Evolutionary conservation across 257 asterid genomes (phyloP).

Genomic region (Pogostemon cablin): DNA sequence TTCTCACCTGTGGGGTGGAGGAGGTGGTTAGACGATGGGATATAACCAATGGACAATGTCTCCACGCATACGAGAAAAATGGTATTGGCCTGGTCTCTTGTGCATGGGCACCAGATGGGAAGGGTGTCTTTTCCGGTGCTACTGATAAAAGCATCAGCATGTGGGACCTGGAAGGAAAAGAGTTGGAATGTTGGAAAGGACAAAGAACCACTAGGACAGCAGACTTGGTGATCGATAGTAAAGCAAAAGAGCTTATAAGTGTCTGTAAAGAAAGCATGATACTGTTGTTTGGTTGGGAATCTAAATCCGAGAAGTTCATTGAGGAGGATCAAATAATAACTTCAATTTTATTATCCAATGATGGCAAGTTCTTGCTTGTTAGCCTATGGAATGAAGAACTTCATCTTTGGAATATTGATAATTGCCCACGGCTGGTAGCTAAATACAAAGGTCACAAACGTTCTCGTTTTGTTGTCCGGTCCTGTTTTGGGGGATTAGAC

Average conservation of each 20-base stretch:
- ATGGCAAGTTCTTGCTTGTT: slow-evolving; percentile 70
- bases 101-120: slow-evolving; percentile 84
- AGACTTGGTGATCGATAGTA: slow-evolving; percentile 65
- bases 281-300: slow-evolving; percentile 71
- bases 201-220: slow-evolving; percentile 63
- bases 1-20: slow-evolving; percentile 89
- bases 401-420: slow-evolving; percentile 89
- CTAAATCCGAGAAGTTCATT: slow-evolving; percentile 65
- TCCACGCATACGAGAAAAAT: slow-evolving; percentile 61
- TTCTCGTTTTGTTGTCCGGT: slow-evolving; percentile 76
- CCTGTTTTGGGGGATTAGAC: slow-evolving; percentile 87
- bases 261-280: slow-evolving; percentile 65
- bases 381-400: slow-evolving; percentile 77
- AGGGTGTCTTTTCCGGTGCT: slow-evolving; percentile 66
- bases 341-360: slow-evolving; percentile 74
- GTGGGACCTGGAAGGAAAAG: slow-evolving; percentile 95
- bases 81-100: slow-evolving; percentile 84
- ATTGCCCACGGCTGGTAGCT: slow-evolving; percentile 54
- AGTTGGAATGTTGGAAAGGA: slow-evolving; percentile 85
- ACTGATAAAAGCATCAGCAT: slow-evolving; percentile 75
- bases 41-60: slow-evolving; percentile 72
- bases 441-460: slow-evolving; percentile 86
- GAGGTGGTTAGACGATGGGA: slow-evolving; percentile 88
- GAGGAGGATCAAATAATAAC: slow-evolving; percentile 76
- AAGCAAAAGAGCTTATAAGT: slow-evolving; percentile 72